phyloP scores from a whole-genome alignment of 2,329 filamentous ascomycete genomes.

The Cercospora berteroae region DNA sequence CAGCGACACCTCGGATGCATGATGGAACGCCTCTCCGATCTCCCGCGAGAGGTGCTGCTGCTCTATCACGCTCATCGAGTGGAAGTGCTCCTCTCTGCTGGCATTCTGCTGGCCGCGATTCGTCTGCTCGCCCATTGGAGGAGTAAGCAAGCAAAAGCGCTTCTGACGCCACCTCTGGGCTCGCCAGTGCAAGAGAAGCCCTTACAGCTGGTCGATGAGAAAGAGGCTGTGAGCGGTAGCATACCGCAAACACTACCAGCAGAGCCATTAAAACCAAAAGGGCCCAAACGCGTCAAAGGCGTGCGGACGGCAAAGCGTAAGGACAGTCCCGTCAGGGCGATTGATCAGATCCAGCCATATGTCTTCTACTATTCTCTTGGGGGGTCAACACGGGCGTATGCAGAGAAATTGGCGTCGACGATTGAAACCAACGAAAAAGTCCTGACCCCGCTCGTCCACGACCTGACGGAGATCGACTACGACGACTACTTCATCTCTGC shows the following conservation, averaged over 20 bases:
- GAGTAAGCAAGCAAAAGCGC: constrained; percentile 23
- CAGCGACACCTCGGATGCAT: not conserved
- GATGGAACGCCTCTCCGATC: constrained; percentile 27
- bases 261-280: constrained; percentile 18
- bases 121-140: constrained; percentile 32
- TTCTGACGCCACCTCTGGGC: constrained; percentile 27
- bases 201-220: not conserved
- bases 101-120: constrained; percentile 31
- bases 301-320: constrained; percentile 27
- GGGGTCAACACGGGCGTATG: constrained; percentile 74
- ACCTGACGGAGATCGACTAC: constrained; percentile 83
- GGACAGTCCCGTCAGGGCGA: constrained; percentile 3
- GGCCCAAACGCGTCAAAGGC: constrained; percentile 35
- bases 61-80: constrained; percentile 36
- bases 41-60: constrained; percentile 33
- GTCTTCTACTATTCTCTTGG: constrained; percentile 90
- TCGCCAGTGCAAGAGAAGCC: constrained; percentile 27
- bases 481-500: constrained; percentile 86
- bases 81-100: constrained; percentile 34
- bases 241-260: not conserved
- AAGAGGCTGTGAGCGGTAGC: not conserved
- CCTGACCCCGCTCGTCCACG: constrained; percentile 63
- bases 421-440: constrained; percentile 43
- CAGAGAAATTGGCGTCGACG: constrained; percentile 61
- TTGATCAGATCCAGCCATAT: constrained; percentile 60